phyloP scores from a whole-genome alignment of 768 basidiomycete species.

The Lactarius trivialis region DNA sequence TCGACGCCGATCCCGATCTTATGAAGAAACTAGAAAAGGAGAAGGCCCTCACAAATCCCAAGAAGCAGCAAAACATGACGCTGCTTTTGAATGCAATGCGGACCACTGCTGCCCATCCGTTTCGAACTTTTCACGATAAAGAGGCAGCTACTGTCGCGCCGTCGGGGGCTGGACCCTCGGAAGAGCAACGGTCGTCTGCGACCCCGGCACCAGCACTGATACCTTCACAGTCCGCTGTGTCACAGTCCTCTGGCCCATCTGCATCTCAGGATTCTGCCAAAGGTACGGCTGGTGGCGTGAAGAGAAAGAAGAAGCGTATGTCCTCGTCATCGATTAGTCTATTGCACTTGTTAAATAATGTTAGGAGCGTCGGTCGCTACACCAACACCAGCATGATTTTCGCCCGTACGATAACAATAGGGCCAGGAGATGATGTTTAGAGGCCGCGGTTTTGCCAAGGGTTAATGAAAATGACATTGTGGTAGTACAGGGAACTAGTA shows the following conservation, averaged over 20 bases:
- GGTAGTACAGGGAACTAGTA: not conserved
- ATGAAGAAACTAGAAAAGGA: conserved; percentile 16
- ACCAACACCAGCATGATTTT: conserved; percentile 9
- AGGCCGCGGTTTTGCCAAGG: not conserved
- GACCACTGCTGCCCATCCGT: conserved; percentile 67
- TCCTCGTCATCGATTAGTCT: conserved; percentile 4
- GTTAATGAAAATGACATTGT: not conserved
- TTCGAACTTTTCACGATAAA: conserved; percentile 37
- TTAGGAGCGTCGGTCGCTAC: conserved; percentile 10
- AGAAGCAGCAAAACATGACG: conserved; percentile 60
- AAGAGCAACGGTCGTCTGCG: conserved; percentile 28
- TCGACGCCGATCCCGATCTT: conserved; percentile 16
- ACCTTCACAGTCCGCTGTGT: conserved; percentile 27
- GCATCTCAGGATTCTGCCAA: conserved; percentile 43
- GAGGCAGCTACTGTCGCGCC: conserved; percentile 31
- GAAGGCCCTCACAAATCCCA: conserved; percentile 25
- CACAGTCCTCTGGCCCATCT: conserved; percentile 33
- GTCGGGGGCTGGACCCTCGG: not conserved
- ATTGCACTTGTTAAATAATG: not conserved
- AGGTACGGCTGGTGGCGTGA: conserved; percentile 46
- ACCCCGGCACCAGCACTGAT: conserved; percentile 31
- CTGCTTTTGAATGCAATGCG: conserved; percentile 75
- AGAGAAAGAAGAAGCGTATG: conserved; percentile 76
- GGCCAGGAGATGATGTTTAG: not conserved
- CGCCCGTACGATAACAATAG: not conserved